These are phyloP conservation scores for Naganishia cerealis DNA, from an alignment of 1,284 basidiomycete species.

Conservation along the genomic window DNA sequence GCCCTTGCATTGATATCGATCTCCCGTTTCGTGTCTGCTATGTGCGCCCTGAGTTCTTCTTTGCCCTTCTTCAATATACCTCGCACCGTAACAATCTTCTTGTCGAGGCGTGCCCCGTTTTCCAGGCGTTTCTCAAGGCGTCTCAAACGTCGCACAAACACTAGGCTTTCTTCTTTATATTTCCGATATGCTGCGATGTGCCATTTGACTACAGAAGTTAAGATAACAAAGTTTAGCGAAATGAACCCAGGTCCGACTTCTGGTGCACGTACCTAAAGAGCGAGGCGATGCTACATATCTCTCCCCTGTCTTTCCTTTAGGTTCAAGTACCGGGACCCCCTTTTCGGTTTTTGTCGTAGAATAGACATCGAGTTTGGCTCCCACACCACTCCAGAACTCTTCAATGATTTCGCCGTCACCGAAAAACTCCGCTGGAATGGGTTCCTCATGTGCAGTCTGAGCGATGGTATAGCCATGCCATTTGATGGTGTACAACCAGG, in stretches of 20 bases:
- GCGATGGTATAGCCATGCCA: conserved; percentile 31
- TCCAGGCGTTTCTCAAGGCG: conserved; percentile 7
- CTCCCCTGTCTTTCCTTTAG: not conserved
- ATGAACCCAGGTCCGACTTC: not conserved
- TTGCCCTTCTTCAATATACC: conserved; percentile 10
- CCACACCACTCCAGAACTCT: conserved; percentile 18
- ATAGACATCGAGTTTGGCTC: not conserved
- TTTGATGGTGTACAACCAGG: conserved; percentile 25
- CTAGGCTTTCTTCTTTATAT: conserved; percentile 19
- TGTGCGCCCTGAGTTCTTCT: conserved; percentile 7
- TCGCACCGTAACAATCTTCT: not conserved
- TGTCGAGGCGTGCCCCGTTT: conserved; percentile 5
- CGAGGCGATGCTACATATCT: conserved; percentile 11
- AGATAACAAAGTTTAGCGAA: not conserved
- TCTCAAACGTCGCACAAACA: conserved; percentile 6
- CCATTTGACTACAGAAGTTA: conserved; percentile 13
- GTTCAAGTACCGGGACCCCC: conserved; percentile 2
- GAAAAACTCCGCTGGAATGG: conserved; percentile 13
- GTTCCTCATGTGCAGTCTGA: conserved; percentile 23
- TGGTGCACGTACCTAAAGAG: conserved; percentile 11
- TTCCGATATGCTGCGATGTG: conserved; percentile 17
- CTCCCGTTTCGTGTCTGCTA: conserved; percentile 14
- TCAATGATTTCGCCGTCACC: conserved; percentile 13
- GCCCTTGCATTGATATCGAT: conserved; percentile 17
- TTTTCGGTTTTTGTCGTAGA: conserved; percentile 3